Base-by-base conservation (phyloP, 2,329 filamentous ascomycete species). In the Trichocomaceae sp. region DNA sequence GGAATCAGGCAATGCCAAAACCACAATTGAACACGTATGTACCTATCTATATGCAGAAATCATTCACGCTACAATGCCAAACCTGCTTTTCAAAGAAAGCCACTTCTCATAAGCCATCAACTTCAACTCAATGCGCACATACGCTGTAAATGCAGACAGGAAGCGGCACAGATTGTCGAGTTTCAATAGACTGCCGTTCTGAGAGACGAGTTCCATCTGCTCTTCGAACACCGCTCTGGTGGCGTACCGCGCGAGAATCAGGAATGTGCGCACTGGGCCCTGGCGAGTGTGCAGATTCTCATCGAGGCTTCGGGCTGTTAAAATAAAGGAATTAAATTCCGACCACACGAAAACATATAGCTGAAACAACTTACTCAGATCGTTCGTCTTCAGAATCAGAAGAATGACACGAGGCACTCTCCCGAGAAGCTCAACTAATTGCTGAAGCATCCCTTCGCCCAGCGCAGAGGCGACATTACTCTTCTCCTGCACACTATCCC, bases 311-410 rank as follows among this genome's bases (percentile, higher is more conserved):
- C 93, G 84, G 15, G 93, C 79, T 82, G 57, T 44, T 50, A 7
- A 47, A 22, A 35, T n/a, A n/a, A n/a, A n/a, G n/a, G n/a, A 19
- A 23, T 58, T 49, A 58, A 50, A 23, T 17, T 22, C 39, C 42
- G 2, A 50, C 20, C n/a, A 47, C 2, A 20, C 37, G 5, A 45
- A 31, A 7, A 7, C 7, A 37, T 39, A 29, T 31, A 15, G n/a
- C 5, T 6, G 8, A n/a, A 47, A 45, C 9, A 37, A 72, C 78
- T 66, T 72, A 81, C 78, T 99, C 39, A 99, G 77, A 72, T 99
- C 93, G 69, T 99, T 99, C 2, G 93, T 99, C 75, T 99, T 99
- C 59, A 99, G 79, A 61, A 99, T 97, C 26, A 99, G 78, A 12
- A 99, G 79, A 53, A 99, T 96, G 60, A 99, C 89, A 45, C 90